Evolutionary conservation across 768 basidiomycete genomes (phyloP).

Genomic region (Ramaria sp.): DNA sequence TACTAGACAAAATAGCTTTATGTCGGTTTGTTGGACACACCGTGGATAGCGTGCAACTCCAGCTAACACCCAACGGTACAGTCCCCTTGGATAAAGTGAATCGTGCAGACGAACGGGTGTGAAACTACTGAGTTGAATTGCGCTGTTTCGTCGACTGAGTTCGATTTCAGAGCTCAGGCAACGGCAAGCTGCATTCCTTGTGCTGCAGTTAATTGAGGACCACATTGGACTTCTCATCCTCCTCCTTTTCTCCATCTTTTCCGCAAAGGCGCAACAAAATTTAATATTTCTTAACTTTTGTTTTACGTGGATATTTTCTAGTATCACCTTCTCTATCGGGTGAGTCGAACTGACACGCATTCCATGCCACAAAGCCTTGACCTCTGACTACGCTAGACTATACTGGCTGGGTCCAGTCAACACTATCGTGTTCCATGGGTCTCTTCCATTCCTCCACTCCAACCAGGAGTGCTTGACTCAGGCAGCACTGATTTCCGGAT

Average conservation of each 20-base stretch:
- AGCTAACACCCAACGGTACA: too few species aligned
- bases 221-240: neutral
- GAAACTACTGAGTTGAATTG: too few species aligned
- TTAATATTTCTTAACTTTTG: neutral
- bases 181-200: neutral
- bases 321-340: neutral
- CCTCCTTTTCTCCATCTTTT: neutral
- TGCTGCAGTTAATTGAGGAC: neutral
- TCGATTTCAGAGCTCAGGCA: neutral
- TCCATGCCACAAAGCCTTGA: neutral
- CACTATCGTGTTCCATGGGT: too few species aligned
- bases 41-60: too few species aligned
- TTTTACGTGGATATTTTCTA: neutral
- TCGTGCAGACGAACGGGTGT: too few species aligned
- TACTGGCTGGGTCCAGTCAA: neutral
- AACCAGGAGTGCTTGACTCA: neutral
- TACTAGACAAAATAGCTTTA: too few species aligned
- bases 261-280: neutral
- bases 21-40: too few species aligned
- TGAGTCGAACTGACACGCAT: too few species aligned
- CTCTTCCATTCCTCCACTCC: neutral
- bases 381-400: neutral
- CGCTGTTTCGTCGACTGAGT: too few species aligned
- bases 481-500: neutral
- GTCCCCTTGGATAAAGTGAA: too few species aligned